Conservation (phyloP, 106 monocot genomes). For the Dendrobium officinale region DNA sequence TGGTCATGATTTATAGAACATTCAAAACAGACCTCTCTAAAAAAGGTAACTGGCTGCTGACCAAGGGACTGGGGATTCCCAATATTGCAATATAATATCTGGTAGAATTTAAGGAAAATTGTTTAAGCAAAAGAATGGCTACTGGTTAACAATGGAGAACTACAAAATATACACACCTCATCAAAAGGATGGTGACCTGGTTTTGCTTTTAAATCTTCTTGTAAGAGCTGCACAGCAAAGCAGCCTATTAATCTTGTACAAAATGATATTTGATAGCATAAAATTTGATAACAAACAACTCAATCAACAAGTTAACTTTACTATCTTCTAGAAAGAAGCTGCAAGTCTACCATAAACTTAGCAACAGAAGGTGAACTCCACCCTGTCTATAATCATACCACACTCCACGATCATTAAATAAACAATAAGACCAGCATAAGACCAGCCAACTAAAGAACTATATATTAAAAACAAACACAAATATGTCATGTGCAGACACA, state of each 20-base stretch:
- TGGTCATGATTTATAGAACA: background rate
- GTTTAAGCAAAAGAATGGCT: background rate
- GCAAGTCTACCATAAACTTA: background rate
- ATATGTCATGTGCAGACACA: background rate
- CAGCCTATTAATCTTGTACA: background rate
- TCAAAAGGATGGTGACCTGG: slow-evolving; percentile 81
- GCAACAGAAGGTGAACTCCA: background rate
- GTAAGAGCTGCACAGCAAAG: slow-evolving; percentile 41
- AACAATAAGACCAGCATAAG: background rate
- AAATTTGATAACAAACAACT: background rate
- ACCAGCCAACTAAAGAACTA: background rate
- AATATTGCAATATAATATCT: slow-evolving; percentile 95
- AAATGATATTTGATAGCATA: background rate
- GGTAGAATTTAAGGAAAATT: slow-evolving; percentile 8
- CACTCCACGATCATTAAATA: background rate
- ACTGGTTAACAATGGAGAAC: background rate
- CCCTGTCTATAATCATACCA: background rate
- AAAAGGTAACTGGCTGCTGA: slow-evolving; percentile 82
- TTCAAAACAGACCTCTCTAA: slow-evolving; percentile 57
- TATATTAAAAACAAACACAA: background rate
- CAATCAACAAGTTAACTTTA: background rate
- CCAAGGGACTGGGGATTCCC: slow-evolving; percentile 94
- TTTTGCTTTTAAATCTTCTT: slow-evolving; percentile 63
- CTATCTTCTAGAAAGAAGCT: slow-evolving; percentile 4
- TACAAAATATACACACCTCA: slow-evolving; percentile 36